Evolutionary conservation across 345 rosid species (phyloP), one percentile per base, ranked within the genome.

Genomic region (Barbarea vulgaris): DNA sequence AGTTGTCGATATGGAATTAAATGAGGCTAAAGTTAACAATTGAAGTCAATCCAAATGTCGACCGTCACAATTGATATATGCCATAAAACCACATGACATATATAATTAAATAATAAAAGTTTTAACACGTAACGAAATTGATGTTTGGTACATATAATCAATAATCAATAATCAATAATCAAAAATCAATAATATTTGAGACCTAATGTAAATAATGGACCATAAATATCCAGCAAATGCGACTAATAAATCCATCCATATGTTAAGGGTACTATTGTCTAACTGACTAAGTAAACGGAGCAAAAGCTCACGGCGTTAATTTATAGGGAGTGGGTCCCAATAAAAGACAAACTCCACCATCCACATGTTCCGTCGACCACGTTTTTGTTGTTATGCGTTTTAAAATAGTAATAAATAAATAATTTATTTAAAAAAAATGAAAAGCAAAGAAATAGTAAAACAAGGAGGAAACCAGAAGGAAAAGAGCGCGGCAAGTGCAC

Each of bases 331-430:
- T 77, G 60, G 80, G 76, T 27, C 76, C 75, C 17, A 15, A 17
- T 9, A 5, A 6, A 34, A 55, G 71, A 77, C 71, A 77, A 65
- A 65, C 67, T 64, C 76, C 80, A 70, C 76, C 59, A 62, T 12
- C 70, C 75, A 69, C 80, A 69, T 69, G 68, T 69, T 63, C 66
- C 71, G 59, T 70, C 71, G 75, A 69, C 75, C 80, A 70, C 80
- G 80, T 77, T 70, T 77, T 77, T 77, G 80, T 70, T 63, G 65
- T 64, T 64, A 77, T 77, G 76, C 61, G 60, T 77, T 46, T 54
- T 46, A 3, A 18, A 50, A 60, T 17, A 46, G 58, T 9, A 67
- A 18, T 30, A 51, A 17, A 18, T 28, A 28, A 30, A 9, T 3
- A 22, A 14, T n/a, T n/a, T n/a, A n/a, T n/a, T n/a, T 37, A 15